Conservation (phyloP, 306 rosid species). For the Castanea sativa region DNA sequence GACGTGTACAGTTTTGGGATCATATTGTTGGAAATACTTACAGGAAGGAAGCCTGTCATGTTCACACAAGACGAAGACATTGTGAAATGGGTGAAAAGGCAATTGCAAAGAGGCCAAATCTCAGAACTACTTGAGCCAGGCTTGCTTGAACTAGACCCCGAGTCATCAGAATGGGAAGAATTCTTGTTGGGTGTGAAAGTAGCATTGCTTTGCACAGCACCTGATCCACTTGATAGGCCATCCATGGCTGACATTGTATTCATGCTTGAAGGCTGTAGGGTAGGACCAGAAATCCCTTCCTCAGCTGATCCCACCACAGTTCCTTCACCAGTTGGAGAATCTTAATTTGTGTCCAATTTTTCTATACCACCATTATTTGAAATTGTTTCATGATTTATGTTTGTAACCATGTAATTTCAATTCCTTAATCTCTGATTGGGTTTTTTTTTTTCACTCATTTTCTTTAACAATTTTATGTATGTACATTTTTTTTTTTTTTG, state of each 20-base stretch:
- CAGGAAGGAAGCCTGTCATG: slow-evolving; percentile 79
- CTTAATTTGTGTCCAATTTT: neutral
- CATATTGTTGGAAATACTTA: slow-evolving; percentile 70
- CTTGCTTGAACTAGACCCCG: slow-evolving; percentile 78
- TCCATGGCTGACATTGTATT: slow-evolving; percentile 73
- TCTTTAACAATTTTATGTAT: too few relatives aligned
- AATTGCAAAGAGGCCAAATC: slow-evolving; percentile 64
- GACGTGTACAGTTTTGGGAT: slow-evolving; percentile 88
- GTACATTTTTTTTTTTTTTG: too few relatives aligned
- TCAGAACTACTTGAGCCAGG: slow-evolving; percentile 77
- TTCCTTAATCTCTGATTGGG: neutral
- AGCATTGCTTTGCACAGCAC: slow-evolving; percentile 75
- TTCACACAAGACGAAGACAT: slow-evolving; percentile 73
- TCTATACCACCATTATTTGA: neutral
- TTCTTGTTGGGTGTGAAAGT: slow-evolving; percentile 78
- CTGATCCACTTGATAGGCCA: slow-evolving; percentile 85
- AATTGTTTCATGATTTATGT: slow-evolving; percentile 8
- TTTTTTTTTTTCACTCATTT: too few relatives aligned
- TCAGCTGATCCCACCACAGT: slow-evolving; percentile 81
- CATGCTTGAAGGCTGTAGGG: slow-evolving; percentile 95
- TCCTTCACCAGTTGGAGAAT: slow-evolving; percentile 57
- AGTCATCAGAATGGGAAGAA: slow-evolving; percentile 89
- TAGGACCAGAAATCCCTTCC: slow-evolving; percentile 76
- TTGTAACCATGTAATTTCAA: neutral
- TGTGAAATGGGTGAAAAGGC: slow-evolving; percentile 86